Base-by-base conservation (phyloP, 1,284 basidiomycete genomes). In the Leccinum insolens region DNA sequence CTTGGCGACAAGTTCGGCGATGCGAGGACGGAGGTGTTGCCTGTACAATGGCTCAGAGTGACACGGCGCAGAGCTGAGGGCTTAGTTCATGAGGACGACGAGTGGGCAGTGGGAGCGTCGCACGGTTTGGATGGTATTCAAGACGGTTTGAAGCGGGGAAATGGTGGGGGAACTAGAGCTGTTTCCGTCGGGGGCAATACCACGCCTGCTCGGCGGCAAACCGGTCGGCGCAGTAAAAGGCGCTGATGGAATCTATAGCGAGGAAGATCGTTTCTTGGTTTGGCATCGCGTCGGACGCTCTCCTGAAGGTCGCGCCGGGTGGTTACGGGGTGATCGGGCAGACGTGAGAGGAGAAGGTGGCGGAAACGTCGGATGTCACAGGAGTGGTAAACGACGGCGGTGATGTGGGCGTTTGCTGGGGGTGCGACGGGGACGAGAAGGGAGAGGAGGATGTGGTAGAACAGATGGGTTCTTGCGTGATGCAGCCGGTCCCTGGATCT, bases 211-310 rank as follows among this genome's bases (percentile, higher is more conserved):
- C 92, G 39, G 80, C 76, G 52, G 82, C 80, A 75, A 88, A 89
- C 49, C 90, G 87, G 76, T 95, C 92, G 8, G 83, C 71, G 92
- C 93, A 94, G 78, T 91, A 88, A 75, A 91, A 93, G 0, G 91
- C 77, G 75, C 89, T 91, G 67, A 94, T 80, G 7, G 91, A 91
- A 78, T 95, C 93, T 55, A 95, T 80, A 15, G 86, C 88, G 31
- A 93, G 76, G 64, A 93, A 74, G 14, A 86, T 88, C 20, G 93
- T 83, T 69, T 88, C 87, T 60, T 80, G 77, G 61, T 84, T 75
- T 37, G 84, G 80, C 68, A 89, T 82, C 83, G 65, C 76, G 76
- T n/a, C 76, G 72, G 17, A 83, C 81, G 22, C 84, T 66, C 41
- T 75, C 71, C 11, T 75, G 68, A 6, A 77, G 72, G 37, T 74